Conservation (phyloP, 768 basidiomycete species). For the Boletellus sp. region DNA sequence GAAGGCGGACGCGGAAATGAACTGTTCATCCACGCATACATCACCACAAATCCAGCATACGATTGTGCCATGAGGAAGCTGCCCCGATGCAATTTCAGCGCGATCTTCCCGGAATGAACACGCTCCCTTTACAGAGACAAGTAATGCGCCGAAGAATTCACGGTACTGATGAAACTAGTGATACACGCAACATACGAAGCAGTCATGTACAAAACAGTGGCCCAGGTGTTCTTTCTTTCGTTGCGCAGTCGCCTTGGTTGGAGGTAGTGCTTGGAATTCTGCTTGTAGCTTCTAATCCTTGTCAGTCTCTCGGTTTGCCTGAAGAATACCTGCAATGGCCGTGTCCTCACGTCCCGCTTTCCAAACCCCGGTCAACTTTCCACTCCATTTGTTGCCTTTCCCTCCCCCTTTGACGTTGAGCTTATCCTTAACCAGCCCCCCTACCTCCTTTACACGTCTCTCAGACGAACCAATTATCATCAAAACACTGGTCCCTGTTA, state of each 20-base stretch:
- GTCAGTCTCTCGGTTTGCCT: constrained; percentile 8
- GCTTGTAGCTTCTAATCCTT: background rate
- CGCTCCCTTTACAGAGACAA: constrained; percentile 48
- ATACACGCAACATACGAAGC: constrained; percentile 53
- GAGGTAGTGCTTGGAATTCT: no score
- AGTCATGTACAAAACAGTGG: no score
- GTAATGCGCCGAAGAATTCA: constrained; percentile 62
- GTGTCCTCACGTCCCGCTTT: constrained; percentile 21
- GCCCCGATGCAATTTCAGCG: constrained; percentile 6
- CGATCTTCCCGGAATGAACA: constrained; percentile 5
- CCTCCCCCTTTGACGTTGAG: constrained; percentile 74
- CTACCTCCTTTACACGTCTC: constrained; percentile 52
- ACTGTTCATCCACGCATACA: constrained; percentile 51
- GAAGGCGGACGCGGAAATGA: constrained; percentile 73
- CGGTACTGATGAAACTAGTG: constrained; percentile 63
- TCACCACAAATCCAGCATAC: constrained; percentile 68
- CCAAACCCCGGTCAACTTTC: constrained; percentile 55
- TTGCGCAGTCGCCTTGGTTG: no score
- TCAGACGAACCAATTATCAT: constrained; percentile 61
- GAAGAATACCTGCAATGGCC: constrained; percentile 17
- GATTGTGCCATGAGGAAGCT: constrained; percentile 77
- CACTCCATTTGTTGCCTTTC: constrained; percentile 73
- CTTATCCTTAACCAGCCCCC: constrained; percentile 54
- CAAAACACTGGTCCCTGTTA: constrained; percentile 49
- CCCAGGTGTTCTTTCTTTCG: no score